Conservation (phyloP, 139 green algal species). For the Micromonas pusilla region DNA sequence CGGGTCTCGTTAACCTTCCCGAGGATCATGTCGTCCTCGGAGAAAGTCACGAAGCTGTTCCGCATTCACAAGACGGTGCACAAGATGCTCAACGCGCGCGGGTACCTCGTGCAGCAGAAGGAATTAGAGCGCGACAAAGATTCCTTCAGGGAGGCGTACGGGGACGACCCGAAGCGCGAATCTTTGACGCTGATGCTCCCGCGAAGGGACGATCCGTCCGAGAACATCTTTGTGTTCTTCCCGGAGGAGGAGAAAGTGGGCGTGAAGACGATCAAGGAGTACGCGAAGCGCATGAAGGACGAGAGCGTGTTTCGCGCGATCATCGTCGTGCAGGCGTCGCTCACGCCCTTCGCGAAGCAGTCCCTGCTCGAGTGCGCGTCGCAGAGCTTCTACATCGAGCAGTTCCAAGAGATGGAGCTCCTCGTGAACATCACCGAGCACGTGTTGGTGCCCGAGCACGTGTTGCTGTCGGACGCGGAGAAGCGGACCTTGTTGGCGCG, state of each 20-base stretch:
- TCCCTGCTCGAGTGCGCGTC: constrained; percentile 54
- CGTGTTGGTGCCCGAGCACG: constrained; percentile 82
- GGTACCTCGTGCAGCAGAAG: constrained; percentile 75
- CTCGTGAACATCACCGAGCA: constrained; percentile 97
- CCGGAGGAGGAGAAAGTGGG: constrained; percentile 86
- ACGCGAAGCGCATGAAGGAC: constrained; percentile 82
- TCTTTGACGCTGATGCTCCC: constrained; percentile 75
- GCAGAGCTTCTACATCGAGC: constrained; percentile 77
- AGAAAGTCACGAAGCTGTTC: constrained; percentile 48
- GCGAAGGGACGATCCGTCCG: constrained; percentile 63
- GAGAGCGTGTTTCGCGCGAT: constrained; percentile 72
- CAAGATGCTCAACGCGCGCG: constrained; percentile 85
- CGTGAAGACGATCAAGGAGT: constrained; percentile 90
- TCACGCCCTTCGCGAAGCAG: constrained; percentile 70
- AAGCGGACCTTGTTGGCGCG: constrained; percentile 80
- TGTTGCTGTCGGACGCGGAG: constrained; percentile 73
- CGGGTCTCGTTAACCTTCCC: too few species aligned
- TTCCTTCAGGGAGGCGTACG: constrained; percentile 69
- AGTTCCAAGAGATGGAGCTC: constrained; percentile 77
- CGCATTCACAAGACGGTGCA: constrained; percentile 67
- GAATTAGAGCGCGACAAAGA: constrained; percentile 68
- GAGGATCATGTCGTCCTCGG: constrained; percentile 6
- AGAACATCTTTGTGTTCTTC: constrained; percentile 97
- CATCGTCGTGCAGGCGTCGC: constrained; percentile 66
- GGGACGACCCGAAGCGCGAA: constrained; percentile 62